Conservation (phyloP, 2,329 filamentous ascomycete species). For the Neopestalotiopsis rosae region DNA sequence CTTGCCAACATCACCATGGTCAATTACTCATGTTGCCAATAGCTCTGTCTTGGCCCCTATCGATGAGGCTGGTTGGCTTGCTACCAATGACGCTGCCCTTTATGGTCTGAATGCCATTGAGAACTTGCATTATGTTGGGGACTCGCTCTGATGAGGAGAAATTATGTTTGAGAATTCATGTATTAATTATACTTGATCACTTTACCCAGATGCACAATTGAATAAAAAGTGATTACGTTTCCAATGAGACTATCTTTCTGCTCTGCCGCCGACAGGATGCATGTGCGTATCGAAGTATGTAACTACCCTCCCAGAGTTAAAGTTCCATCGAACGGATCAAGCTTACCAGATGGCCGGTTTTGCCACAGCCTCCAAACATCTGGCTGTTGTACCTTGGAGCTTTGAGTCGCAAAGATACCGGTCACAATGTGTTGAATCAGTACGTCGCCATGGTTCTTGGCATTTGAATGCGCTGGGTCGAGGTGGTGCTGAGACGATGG, state of each 20-base stretch:
- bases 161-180: too few relatives aligned
- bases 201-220: too few relatives aligned
- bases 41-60: conserved; percentile 51
- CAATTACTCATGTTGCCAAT: conserved; percentile 44
- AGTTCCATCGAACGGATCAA: conserved; percentile 44
- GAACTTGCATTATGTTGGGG: conserved; percentile 50
- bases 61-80: conserved; percentile 61
- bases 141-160: conserved; percentile 23
- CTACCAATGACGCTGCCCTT: conserved; percentile 60
- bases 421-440: not conserved
- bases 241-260: too few relatives aligned
- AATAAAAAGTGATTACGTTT: too few relatives aligned
- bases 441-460: not conserved
- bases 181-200: too few relatives aligned
- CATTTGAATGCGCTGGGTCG: too few relatives aligned
- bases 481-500: not conserved
- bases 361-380: conserved; percentile 1
- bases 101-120: conserved; percentile 64
- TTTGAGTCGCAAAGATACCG: not conserved
- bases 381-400: not conserved
- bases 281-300: too few relatives aligned
- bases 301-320: conserved; percentile 23
- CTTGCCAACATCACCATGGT: conserved; percentile 41
- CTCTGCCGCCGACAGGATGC: too few relatives aligned
- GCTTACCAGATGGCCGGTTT: not conserved